Conservation (phyloP, 257 asterid genomes). For the Galeopsis tetrahit region DNA sequence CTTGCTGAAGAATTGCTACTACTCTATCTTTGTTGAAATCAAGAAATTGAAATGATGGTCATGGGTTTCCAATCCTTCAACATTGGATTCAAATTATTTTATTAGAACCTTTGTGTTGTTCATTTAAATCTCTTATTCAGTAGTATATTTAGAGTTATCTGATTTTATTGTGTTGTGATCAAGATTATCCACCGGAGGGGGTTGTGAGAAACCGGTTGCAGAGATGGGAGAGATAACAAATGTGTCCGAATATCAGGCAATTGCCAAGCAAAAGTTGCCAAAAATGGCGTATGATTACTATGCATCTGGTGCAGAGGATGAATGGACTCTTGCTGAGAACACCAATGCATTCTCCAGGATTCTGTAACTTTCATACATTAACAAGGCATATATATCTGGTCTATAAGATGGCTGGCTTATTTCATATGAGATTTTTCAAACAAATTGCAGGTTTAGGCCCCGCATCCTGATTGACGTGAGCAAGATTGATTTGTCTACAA, state of each 20-base stretch:
- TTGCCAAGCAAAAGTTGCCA: constrained; percentile 90
- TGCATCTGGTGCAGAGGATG: constrained; percentile 98
- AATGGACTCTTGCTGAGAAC: constrained; percentile 93
- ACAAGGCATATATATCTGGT: not conserved
- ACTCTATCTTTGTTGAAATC: not conserved
- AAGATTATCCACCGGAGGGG: constrained; percentile 37
- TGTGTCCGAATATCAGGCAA: constrained; percentile 84
- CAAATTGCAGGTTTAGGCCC: constrained; percentile 68
- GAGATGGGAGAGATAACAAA: constrained; percentile 82
- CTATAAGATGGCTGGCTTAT: not conserved
- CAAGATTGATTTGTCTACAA: constrained; percentile 60
- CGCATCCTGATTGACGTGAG: constrained; percentile 86
- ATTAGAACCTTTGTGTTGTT: not conserved
- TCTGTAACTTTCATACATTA: constrained; percentile 58
- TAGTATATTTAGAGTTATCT: constrained; percentile 16
- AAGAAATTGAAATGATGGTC: not conserved
- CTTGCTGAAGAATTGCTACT: too few relatives aligned
- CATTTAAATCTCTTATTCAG: not conserved
- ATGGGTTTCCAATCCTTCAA: not conserved
- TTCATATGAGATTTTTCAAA: constrained; percentile 18
- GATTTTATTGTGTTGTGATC: constrained; percentile 6
- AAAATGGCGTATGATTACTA: constrained; percentile 92
- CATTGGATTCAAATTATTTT: too few relatives aligned
- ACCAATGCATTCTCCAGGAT: constrained; percentile 89
- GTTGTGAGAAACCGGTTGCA: constrained; percentile 13